phyloP scores from a whole-genome alignment of 1,139 yeast genomes.

The Casaregolazyma suthepensis region DNA sequence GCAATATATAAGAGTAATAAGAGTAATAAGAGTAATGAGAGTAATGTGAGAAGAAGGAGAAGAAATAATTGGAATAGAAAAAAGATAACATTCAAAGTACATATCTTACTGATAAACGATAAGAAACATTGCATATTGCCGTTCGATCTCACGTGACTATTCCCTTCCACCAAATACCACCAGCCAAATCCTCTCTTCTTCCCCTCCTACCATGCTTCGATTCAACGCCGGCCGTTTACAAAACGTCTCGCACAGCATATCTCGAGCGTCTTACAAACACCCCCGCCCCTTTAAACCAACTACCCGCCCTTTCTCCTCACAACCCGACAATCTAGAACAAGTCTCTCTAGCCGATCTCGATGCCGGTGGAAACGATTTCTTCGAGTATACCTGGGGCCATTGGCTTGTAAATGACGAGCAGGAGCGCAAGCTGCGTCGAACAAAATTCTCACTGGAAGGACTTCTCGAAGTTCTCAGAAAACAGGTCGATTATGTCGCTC shows the following conservation, averaged over 20 bases:
- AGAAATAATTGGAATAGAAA: too few relatives aligned
- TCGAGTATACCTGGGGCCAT: conserved; percentile 90
- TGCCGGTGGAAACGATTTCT: conserved; percentile 68
- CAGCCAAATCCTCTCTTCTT: not conserved
- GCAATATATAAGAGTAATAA: too few relatives aligned
- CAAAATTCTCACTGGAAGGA: conserved; percentile 81
- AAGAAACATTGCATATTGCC: too few relatives aligned
- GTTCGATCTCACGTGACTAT: not conserved
- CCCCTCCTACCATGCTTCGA: not conserved
- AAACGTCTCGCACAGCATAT: not conserved
- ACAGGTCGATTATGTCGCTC: conserved; percentile 25
- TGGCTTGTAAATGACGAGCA: conserved; percentile 77
- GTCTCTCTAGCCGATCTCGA: conserved; percentile 43
- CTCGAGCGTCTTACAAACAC: not conserved
- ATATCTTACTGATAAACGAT: too few relatives aligned
- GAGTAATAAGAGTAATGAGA: too few relatives aligned
- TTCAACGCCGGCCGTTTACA: not conserved
- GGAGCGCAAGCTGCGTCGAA: conserved; percentile 69
- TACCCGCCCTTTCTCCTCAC: not conserved
- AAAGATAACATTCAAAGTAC: too few relatives aligned
- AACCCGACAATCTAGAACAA: conserved; percentile 1
- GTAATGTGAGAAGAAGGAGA: too few relatives aligned
- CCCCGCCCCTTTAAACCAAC: not conserved
- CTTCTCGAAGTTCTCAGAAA: conserved; percentile 36
- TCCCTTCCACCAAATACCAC: not conserved